Conservation (phyloP, 2,329 filamentous ascomycete genomes). For the Aspergillus tamarii region DNA sequence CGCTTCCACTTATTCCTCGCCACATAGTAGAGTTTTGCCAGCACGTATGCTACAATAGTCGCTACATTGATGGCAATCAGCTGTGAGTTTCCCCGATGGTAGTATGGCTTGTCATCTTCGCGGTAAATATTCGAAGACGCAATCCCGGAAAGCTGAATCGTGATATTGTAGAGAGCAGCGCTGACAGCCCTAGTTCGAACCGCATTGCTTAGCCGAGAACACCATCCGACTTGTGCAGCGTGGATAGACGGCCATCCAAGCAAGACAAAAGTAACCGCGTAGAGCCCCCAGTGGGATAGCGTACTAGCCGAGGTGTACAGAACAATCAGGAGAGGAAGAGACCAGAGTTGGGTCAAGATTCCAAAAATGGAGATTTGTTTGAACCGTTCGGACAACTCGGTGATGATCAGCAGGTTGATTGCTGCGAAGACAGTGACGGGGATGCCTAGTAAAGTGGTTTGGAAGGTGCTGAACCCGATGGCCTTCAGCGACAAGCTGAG, state of each 20-base stretch:
- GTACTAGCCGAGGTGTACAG: slow-evolving; percentile 43
- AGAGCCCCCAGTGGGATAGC: slow-evolving; percentile 47
- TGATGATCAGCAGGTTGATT: slow-evolving; percentile 28
- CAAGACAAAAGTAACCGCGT: slow-evolving; percentile 30
- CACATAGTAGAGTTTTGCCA: slow-evolving; percentile 36
- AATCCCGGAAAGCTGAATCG: slow-evolving; percentile 44
- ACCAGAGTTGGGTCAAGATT: slow-evolving; percentile 55
- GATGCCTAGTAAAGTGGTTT: slow-evolving; percentile 29
- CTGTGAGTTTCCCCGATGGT: slow-evolving; percentile 35
- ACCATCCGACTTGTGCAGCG: slow-evolving; percentile 54
- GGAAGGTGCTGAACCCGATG: slow-evolving; percentile 13
- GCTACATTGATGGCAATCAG: slow-evolving; percentile 53
- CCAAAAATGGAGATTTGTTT: slow-evolving; percentile 52
- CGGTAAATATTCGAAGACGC: slow-evolving; percentile 55
- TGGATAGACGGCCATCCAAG: slow-evolving; percentile 38
- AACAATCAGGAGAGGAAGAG: slow-evolving; percentile 53
- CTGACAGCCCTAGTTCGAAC: slow-evolving; percentile 54
- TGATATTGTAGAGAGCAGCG: slow-evolving; percentile 56
- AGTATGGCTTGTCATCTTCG: slow-evolving; percentile 57
- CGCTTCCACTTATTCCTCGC: slow-evolving; percentile 38
- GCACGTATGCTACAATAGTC: slow-evolving; percentile 54
- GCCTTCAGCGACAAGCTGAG: slow-evolving; percentile 38
- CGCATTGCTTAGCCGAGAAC: slow-evolving; percentile 52
- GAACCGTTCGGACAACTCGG: slow-evolving; percentile 33
- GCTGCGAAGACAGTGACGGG: slow-evolving; percentile 50